Evolutionary conservation across 257 asterid species (phyloP), one percentile per base, ranked within the genome.

Genomic region (Solanum corneliomulleri): DNA sequence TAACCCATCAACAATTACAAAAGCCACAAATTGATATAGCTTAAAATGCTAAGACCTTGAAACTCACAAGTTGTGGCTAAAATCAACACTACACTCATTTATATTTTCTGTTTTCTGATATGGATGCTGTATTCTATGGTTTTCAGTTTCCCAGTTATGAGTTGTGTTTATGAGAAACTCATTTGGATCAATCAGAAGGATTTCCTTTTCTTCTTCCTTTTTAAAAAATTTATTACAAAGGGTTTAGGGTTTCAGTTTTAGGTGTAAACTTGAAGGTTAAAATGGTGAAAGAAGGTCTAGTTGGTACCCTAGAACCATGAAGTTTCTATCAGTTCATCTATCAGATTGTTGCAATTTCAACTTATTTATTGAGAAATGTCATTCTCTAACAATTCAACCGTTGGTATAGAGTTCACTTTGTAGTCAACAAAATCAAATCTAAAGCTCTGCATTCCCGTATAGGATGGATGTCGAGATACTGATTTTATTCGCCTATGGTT

Each of bases 11-110:
- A 78, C n/a, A 78, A 29, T 80, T 74, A 21, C 6, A 49, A 12
- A 18, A 9, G 29, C 11, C 11, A 29, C 29, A 27, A 80, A 11
- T 42, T 23, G 14, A 20, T 49, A 49, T 49, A 80, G n/a, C 29
- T 47, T 29, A 80, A 87, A 71, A 35, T 88, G 69, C 82, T 72
- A 64, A 89, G 85, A 71, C 68, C 90, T 58, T 69, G 58, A 80
- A 86, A 84, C 62, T 68, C 42, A 74, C 84, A 52, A 18, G 23
- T 47, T 66, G 56, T 27, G 18, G 86, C 71, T 80, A 60, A 87
- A 85, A 84, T 39, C 33, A 31, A 13, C 21, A 69, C 62, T 76
- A 84, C 66, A 58, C 76, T 69, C 76, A 31, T 31, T 69, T 74
- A 74, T 37, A 74, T 37, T 74, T 74, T 29, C 0, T 74, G 31